Conservation (phyloP, 169 alveolate species). For the Eimeria acervulina region DNA sequence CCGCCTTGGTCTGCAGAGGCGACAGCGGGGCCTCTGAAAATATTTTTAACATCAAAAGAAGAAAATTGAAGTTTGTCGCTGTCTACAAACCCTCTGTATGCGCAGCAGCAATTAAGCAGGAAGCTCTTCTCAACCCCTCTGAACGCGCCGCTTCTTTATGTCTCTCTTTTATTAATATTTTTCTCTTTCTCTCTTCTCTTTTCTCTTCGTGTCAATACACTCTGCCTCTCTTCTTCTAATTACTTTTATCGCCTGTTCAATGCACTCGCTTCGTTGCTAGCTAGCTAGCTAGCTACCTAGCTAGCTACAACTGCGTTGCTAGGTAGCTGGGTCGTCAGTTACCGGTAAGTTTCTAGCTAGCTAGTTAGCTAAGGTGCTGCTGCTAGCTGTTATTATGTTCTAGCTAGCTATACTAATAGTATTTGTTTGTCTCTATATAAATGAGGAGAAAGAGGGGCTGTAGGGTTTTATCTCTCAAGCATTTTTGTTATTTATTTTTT, state of each 20-base stretch:
- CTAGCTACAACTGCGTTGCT: neutral
- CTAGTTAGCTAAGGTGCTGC: neutral
- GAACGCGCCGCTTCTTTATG: neutral
- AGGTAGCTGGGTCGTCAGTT: too few relatives aligned
- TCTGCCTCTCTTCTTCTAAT: too few relatives aligned
- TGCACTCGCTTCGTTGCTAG: neutral
- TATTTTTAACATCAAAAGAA: neutral
- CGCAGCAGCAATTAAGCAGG: neutral
- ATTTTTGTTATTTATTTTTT: too few relatives aligned
- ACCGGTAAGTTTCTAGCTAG: too few relatives aligned
- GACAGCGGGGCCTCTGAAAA: neutral
- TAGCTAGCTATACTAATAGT: neutral
- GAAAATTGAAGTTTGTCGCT: neutral
- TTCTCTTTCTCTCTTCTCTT: neutral
- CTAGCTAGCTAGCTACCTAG: neutral
- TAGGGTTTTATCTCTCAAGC: too few relatives aligned
- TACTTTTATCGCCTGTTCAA: too few relatives aligned
- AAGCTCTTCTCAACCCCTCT: too few relatives aligned
- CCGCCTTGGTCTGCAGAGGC: neutral
- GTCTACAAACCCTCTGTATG: neutral
- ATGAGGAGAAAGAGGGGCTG: too few relatives aligned
- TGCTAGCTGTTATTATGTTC: too few relatives aligned
- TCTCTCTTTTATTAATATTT: neutral
- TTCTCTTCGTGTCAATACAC: neutral
- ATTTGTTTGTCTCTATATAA: neutral